Evolutionary conservation across 2,329 filamentous ascomycete genomes (phyloP).

Genomic region (Xylariomycetidae sp.): DNA sequence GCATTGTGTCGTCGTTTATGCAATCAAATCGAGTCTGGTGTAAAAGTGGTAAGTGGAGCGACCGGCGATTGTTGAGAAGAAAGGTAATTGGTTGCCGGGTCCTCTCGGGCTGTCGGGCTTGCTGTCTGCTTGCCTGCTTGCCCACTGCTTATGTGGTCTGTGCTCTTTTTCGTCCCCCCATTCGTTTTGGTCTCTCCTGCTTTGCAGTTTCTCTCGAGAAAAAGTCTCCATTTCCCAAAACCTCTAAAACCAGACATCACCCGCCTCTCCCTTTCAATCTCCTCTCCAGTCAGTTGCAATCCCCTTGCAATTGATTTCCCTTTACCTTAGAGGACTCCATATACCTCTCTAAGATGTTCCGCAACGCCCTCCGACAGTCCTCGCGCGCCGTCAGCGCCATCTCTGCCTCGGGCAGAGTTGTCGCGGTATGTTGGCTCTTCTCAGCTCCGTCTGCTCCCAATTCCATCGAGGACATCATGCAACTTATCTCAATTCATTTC

Average conservation of each 20-base stretch:
- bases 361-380: constrained; percentile 96
- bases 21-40: no score
- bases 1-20: no score
- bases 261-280: constrained; percentile 42
- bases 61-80: no score
- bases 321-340: constrained; percentile 43
- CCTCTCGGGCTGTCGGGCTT: neutral
- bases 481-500: constrained; percentile 31
- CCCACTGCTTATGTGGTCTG: neutral
- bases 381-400: constrained; percentile 91
- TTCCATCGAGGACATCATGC: constrained; percentile 41
- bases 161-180: neutral
- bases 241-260: constrained; percentile 14
- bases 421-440: constrained; percentile 72
- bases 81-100: neutral
- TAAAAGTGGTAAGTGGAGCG: no score
- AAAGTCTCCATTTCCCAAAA: constrained; percentile 24
- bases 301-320: constrained; percentile 61
- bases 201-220: constrained; percentile 20
- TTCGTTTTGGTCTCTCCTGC: constrained; percentile 3
- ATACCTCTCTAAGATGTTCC: constrained; percentile 75
- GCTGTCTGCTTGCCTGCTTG: neutral
- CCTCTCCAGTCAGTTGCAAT: constrained; percentile 59
- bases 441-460: constrained; percentile 34
- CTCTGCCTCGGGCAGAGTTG: constrained; percentile 86